Evolutionary conservation across 257 asterid species (phyloP).

Genomic region (Nicotiana knightiana): DNA sequence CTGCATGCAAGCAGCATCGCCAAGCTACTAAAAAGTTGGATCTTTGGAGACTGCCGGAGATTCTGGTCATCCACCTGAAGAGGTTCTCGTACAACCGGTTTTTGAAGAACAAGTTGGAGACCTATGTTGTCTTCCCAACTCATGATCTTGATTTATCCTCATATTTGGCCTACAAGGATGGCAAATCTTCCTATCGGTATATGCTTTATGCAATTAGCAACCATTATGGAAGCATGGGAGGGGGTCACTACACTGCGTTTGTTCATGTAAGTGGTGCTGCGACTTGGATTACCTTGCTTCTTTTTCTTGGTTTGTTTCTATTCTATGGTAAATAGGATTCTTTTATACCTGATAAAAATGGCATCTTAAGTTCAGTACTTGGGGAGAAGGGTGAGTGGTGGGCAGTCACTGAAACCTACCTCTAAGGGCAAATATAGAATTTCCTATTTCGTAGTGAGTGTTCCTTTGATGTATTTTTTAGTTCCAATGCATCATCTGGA

Average conservation of each 20-base stretch:
- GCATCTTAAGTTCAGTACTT: not conserved
- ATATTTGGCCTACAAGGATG: conserved; percentile 53
- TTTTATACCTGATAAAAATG: not conserved
- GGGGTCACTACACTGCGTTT: conserved; percentile 88
- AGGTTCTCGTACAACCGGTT: conserved; percentile 76
- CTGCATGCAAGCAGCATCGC: conserved; percentile 76
- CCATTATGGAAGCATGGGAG: conserved; percentile 93
- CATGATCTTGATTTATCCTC: conserved; percentile 69
- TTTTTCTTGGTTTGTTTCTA: not conserved
- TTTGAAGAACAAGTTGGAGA: conserved; percentile 77
- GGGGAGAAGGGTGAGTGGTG: not conserved
- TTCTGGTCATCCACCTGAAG: conserved; percentile 86
- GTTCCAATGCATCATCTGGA: not conserved
- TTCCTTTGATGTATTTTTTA: not conserved
- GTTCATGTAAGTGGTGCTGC: conserved; percentile 57
- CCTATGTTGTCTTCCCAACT: conserved; percentile 75
- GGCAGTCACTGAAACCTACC: not conserved
- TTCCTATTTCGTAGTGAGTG: not conserved
- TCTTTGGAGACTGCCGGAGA: conserved; percentile 91
- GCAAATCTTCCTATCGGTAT: conserved; percentile 47
- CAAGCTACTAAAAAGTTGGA: conserved; percentile 89
- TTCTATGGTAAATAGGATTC: not conserved
- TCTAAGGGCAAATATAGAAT: not conserved
- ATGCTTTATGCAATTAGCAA: conserved; percentile 84
- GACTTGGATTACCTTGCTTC: conserved; percentile 1